Evolutionary conservation across 306 rosid genomes (phyloP).

Genomic region (Cyamopsis tetragonoloba): DNA sequence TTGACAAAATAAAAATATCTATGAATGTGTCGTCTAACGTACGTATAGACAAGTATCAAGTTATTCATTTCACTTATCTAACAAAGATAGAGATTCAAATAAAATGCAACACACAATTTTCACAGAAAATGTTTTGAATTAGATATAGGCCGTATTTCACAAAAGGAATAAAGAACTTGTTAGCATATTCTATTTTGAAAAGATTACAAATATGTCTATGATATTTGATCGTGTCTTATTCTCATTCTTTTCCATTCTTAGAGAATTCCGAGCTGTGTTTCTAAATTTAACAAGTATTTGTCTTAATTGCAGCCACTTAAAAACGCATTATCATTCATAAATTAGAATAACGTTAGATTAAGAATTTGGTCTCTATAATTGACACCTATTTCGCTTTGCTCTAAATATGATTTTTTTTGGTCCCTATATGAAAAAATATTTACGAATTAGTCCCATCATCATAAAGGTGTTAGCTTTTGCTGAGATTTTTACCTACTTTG

Average conservation of each 20-base stretch:
- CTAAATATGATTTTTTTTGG: no score
- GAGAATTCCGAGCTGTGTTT: not conserved
- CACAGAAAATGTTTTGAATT: conserved; percentile 14
- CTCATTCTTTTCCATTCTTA: not conserved
- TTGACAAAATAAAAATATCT: conserved; percentile 15
- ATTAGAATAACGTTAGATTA: no score
- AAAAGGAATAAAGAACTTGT: not conserved
- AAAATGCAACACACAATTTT: not conserved
- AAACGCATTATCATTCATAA: not conserved
- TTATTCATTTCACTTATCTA: not conserved
- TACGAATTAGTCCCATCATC: no score
- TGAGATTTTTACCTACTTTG: no score
- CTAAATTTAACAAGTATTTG: not conserved
- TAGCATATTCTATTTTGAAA: not conserved
- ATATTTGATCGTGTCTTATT: not conserved
- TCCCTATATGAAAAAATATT: no score
- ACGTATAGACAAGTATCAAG: not conserved
- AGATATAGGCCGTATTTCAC: not conserved
- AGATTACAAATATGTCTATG: not conserved
- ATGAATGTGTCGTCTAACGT: not conserved
- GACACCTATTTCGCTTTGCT: no score
- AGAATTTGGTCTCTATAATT: no score
- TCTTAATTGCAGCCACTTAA: not conserved
- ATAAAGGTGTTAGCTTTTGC: no score
- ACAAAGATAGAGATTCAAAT: not conserved